Conservation (phyloP, 129 eudicot genomes). For the Flaveria robusta region DNA sequence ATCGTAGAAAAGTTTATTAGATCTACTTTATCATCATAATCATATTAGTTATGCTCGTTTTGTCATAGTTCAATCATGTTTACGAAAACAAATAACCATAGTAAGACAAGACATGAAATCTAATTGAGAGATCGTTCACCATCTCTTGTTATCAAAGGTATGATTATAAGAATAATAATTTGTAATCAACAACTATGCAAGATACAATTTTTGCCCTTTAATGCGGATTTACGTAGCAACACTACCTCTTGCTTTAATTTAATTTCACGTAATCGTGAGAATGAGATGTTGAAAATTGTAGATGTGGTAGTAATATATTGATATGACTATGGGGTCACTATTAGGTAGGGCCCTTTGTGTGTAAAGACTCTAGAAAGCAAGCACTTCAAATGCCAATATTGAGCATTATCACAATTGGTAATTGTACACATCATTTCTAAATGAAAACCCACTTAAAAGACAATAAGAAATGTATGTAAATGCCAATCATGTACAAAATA, state of each 20-base stretch:
- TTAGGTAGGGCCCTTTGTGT: conserved; percentile 23
- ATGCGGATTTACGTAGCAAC: not conserved
- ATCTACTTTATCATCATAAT: not conserved
- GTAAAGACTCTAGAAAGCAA: conserved; percentile 30
- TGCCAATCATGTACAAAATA: conserved; percentile 26
- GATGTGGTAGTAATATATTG: conserved; percentile 20
- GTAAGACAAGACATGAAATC: not conserved
- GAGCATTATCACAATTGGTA: conserved; percentile 29
- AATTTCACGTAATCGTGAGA: conserved; percentile 12
- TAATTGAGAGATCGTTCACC: not conserved
- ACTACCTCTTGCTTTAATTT: conserved; percentile 3
- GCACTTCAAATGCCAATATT: conserved; percentile 39
- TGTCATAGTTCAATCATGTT: not conserved
- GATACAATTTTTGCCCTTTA: not conserved
- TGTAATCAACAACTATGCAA: too few species aligned
- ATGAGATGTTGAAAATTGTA: conserved; percentile 11
- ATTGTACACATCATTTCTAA: conserved; percentile 22
- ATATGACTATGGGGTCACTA: conserved; percentile 21
- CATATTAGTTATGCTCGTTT: not conserved
- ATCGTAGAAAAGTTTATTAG: not conserved
- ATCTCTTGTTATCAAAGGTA: not conserved
- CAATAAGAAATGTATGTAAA: conserved; percentile 21
- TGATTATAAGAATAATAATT: too few species aligned
- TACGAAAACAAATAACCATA: too few species aligned
- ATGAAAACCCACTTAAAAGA: conserved; percentile 29